Evolutionary conservation across 768 basidiomycete species (phyloP).

Genomic region (Tulasnella sp.): DNA sequence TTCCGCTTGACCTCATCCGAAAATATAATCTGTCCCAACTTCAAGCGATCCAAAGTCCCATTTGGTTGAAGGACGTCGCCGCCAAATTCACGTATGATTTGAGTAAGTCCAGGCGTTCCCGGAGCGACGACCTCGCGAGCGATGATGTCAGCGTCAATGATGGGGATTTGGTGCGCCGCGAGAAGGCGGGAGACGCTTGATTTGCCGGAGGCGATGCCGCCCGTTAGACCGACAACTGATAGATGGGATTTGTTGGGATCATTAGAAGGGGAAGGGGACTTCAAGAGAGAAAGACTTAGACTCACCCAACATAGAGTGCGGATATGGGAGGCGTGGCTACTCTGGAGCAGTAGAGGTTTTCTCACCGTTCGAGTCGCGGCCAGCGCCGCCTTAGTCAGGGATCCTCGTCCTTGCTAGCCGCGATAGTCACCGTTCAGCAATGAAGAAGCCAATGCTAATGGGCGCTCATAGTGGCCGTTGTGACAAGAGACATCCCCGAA

Average conservation of each 20-base stretch:
- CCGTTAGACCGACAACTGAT: constrained; percentile 90
- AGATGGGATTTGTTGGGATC: background rate
- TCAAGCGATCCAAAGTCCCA: constrained; percentile 78
- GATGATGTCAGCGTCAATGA: constrained; percentile 97
- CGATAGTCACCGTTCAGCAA: too few relatives aligned
- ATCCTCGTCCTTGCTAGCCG: too few relatives aligned
- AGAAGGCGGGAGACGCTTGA: constrained; percentile 85
- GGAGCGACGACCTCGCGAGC: constrained; percentile 90
- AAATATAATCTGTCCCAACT: constrained; percentile 87
- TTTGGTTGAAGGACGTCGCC: constrained; percentile 62
- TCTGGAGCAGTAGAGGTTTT: too few relatives aligned
- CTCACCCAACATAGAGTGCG: constrained; percentile 26
- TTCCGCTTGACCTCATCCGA: constrained; percentile 68
- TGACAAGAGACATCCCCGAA: too few relatives aligned
- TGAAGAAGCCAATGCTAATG: too few relatives aligned
- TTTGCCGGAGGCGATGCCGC: constrained; percentile 96
- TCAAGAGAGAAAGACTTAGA: background rate
- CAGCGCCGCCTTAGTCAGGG: too few relatives aligned
- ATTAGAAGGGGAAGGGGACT: background rate
- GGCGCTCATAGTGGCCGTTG: too few relatives aligned
- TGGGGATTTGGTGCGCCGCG: constrained; percentile 65
- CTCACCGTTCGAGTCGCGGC: too few relatives aligned
- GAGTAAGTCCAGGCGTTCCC: constrained; percentile 73
- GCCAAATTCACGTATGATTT: constrained; percentile 76
- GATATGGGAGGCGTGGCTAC: background rate